Evolutionary conservation across 345 rosid genomes (phyloP), one percentile per base, ranked within the genome.

Genomic region (Laguncularia racemosa): DNA sequence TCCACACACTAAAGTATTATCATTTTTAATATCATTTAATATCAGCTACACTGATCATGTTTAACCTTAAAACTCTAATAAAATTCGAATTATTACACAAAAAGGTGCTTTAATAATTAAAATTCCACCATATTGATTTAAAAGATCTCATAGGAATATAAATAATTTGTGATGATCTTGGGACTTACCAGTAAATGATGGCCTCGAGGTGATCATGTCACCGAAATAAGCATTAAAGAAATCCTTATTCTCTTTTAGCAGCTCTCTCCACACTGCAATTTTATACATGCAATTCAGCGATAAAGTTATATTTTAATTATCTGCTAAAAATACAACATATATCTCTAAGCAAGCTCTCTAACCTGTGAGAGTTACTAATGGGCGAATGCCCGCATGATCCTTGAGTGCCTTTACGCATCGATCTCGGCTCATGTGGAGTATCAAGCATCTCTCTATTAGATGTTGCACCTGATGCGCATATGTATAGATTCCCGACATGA

Each of bases 381-480:
- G 95, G 43, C 33, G 74, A 70, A 90, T 71, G 46, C 67, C 67
- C 45, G 95, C 95, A 67, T 80, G 88, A 2, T 72, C 62, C 15
- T 73, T 82, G 19, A 86, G 73, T 3, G 81, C 88, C 76, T 79
- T 66, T 51, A 83, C 60, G 69, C 97, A 89, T 70, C 84, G 89
- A 16, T 84, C 88, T 70, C 70, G 81, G 76, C 62, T 82, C 97
- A 89, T 77, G 55, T 62, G 83, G 50, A 84, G 90, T 16, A 86
- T 48, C 73, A 86, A 67, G 68, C 97, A 89, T 64, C 84, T 82
- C 78, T 86, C 97, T 65, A 89, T 89, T 52, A 89, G 81, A 68
- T 82, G 82, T 47, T 86, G 97, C 58, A 89, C 95, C 95, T 89
- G 79, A 16, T 19, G 28, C 3, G 49, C 28, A 66, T 53, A 54